A percentile compares a stretch with the other conserved stretches of the same genome.
phyloP scores from a whole-genome alignment of 2,329 filamentous ascomycete species.

The Diaporthe ilicicola region DNA sequence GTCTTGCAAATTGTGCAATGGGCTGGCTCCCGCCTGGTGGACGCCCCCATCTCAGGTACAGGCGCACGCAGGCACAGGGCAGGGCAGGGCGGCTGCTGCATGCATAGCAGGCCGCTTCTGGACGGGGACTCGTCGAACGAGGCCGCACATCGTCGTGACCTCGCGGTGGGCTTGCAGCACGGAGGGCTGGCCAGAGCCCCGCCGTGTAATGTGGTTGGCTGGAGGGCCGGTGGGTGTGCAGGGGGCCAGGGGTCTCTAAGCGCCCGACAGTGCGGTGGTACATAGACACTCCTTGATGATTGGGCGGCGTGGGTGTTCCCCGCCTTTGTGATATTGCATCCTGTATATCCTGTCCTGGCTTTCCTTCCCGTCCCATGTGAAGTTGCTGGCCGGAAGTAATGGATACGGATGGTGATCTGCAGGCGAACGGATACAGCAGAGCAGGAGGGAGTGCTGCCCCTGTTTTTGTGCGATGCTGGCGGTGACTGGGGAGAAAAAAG shows the following conservation, averaged over 20 bases:
- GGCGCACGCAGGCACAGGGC: conserved; percentile 41
- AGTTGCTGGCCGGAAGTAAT: not conserved
- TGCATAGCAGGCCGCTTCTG: conserved; percentile 48
- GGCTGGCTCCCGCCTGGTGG: conserved; percentile 50
- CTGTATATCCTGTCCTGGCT: not conserved
- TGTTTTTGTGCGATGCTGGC: conserved; percentile 15
- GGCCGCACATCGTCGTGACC: conserved; percentile 31
- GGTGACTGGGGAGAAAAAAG: not conserved
- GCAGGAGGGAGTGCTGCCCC: not conserved
- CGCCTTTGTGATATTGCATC: conserved; percentile 24
- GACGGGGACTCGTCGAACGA: conserved; percentile 47
- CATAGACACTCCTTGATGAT: conserved; percentile 15
- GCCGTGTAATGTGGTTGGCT: conserved; percentile 51
- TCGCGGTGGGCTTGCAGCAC: conserved; percentile 39
- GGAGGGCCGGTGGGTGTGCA: conserved; percentile 34
- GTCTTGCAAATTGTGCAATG: conserved; percentile 46
- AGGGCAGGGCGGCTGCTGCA: conserved; percentile 45
- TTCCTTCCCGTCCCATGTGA: not conserved
- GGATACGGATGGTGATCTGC: conserved; percentile 25
- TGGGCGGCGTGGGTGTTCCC: conserved; percentile 24
- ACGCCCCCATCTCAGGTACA: conserved; percentile 31
- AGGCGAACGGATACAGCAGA: conserved; percentile 10
- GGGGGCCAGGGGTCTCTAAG: conserved; percentile 40
- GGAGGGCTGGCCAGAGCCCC: conserved; percentile 37
- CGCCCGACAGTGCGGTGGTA: conserved; percentile 28